phyloP scores from a whole-genome alignment of 257 asterid genomes.

The Fraxinus quadrangulata region DNA sequence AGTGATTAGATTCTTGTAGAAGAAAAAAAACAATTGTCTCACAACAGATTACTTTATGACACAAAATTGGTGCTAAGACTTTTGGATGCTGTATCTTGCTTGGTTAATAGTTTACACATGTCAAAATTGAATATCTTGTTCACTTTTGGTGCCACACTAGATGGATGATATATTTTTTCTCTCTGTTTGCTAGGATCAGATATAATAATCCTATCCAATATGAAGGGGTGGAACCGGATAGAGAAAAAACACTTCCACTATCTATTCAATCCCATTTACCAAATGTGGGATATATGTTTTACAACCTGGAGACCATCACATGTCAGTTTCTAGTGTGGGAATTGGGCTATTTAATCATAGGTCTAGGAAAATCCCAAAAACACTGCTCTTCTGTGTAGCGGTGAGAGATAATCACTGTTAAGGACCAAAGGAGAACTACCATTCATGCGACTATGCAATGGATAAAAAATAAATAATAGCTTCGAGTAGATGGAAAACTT shows the following conservation, averaged over 20 bases:
- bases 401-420: neutral
- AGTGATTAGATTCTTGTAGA: neutral
- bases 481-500: neutral
- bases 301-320: neutral
- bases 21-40: neutral
- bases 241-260: neutral
- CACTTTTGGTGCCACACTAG: neutral
- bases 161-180: neutral
- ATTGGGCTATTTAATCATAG: neutral
- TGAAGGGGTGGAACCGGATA: neutral
- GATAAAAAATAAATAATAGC: neutral
- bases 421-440: neutral
- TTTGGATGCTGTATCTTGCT: neutral
- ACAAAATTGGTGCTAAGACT: neutral
- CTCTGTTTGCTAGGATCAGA: neutral
- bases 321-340: neutral
- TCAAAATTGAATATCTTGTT: neutral
- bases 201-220: neutral
- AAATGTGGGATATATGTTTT: neutral
- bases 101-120: neutral
- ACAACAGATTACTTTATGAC: neutral
- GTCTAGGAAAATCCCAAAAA: neutral
- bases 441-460: neutral
- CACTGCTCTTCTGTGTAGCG: neutral
- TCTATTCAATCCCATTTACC: neutral